Evolutionary conservation across 1,139 yeast species (phyloP).

Genomic region (Yamadazyma oceani): DNA sequence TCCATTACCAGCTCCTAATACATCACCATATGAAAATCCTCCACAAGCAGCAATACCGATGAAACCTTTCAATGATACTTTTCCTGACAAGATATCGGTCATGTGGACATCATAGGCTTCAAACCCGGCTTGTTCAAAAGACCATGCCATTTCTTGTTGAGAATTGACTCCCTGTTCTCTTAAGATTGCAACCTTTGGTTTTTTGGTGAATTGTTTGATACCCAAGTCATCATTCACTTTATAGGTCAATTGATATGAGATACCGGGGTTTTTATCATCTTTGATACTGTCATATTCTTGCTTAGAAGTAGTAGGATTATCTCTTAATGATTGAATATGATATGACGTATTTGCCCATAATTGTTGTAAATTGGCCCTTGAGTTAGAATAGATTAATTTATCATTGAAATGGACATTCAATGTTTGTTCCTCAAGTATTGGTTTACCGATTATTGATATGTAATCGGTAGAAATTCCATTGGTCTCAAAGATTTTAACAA

Average conservation of each 20-base stretch:
- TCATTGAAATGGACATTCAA: slow-evolving; percentile 52
- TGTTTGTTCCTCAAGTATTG: slow-evolving; percentile 49
- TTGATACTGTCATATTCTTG: slow-evolving; percentile 75
- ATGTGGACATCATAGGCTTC: slow-evolving; percentile 92
- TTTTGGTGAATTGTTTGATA: slow-evolving; percentile 23
- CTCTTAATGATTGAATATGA: slow-evolving; percentile 88
- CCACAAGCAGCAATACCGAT: slow-evolving; percentile 98
- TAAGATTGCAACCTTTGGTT: slow-evolving; percentile 91
- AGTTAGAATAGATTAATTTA: slow-evolving; percentile 43
- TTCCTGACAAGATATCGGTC: slow-evolving; percentile 84
- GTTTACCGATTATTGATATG: slow-evolving; percentile 67
- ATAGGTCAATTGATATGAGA: slow-evolving; percentile 75
- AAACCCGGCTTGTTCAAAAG: slow-evolving; percentile 93
- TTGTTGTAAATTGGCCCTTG: slow-evolving; percentile 75
- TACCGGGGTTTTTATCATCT: slow-evolving; percentile 90
- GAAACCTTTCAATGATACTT: slow-evolving; percentile 72
- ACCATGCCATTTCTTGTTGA: slow-evolving; percentile 98
- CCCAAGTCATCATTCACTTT: slow-evolving; percentile 45
- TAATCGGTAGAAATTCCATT: slow-evolving; percentile 57
- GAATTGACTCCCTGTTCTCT: slow-evolving; percentile 99
- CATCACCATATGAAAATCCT: slow-evolving; percentile 99
- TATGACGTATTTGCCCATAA: slow-evolving; percentile 89
- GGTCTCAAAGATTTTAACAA: slow-evolving; percentile 52
- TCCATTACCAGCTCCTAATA: slow-evolving; percentile 97
- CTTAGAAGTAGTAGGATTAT: slow-evolving; percentile 86